Percentiles rank a stretch among this genome's conserved stretches.
Evolutionary conservation across 345 rosid genomes (phyloP).

Genomic region (Punica granatum): DNA sequence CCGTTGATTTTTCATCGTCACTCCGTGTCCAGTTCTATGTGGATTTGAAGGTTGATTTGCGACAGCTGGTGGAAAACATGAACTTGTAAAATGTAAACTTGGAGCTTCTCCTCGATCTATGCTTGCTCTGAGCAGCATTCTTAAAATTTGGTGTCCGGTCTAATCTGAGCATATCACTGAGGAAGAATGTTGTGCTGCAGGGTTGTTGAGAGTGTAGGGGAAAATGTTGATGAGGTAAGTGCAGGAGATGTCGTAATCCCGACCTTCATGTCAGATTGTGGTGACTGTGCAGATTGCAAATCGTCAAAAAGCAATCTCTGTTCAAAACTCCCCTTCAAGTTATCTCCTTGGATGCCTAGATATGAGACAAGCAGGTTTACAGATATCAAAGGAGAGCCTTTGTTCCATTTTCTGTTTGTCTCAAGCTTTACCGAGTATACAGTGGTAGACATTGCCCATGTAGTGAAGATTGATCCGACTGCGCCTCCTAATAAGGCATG

Average conservation of each 20-base stretch:
- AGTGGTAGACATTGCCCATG: constrained; percentile 58
- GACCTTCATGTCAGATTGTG: constrained; percentile 63
- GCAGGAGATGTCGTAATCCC: constrained; percentile 74
- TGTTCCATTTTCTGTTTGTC: constrained; percentile 64
- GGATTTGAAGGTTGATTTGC: not conserved
- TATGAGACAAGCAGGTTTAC: constrained; percentile 66
- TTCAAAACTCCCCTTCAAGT: constrained; percentile 50
- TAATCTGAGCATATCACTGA: not conserved
- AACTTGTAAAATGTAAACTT: not conserved
- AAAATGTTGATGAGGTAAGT: constrained; percentile 42
- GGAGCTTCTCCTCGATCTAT: not conserved
- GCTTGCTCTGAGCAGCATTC: not conserved
- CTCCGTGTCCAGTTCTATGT: not conserved
- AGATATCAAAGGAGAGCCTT: constrained; percentile 52
- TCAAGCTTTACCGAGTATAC: constrained; percentile 79
- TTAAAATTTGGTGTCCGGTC: not conserved
- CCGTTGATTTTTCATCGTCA: not conserved
- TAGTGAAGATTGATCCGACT: constrained; percentile 54
- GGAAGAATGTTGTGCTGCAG: constrained; percentile 19
- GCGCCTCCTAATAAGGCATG: constrained; percentile 70
- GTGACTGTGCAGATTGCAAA: constrained; percentile 59
- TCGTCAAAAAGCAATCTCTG: constrained; percentile 77
- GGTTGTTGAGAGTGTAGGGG: constrained; percentile 82
- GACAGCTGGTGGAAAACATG: not conserved
- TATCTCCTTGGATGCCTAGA: constrained; percentile 82